Percentiles rank a stretch among this genome's conserved stretches.
phyloP scores from a whole-genome alignment of 1,284 basidiomycete genomes.

The Ceratobasidium sp. region DNA sequence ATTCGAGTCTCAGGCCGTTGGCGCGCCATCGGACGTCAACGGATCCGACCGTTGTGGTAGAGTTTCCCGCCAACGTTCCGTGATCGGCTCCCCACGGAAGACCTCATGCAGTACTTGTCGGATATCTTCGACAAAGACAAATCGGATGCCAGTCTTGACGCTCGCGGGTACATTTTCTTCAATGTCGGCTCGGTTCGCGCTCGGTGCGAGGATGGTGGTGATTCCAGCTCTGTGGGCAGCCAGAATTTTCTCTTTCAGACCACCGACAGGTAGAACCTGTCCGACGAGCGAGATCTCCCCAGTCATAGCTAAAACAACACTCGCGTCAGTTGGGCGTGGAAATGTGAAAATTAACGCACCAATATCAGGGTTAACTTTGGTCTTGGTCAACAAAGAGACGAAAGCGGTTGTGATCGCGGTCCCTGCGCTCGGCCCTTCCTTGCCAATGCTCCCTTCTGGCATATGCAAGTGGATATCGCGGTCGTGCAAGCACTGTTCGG shows the following conservation, averaged over 20 bases:
- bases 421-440: slow-evolving; percentile 97
- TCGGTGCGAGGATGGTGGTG: slow-evolving; percentile 88
- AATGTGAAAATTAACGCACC: slow-evolving; percentile 62
- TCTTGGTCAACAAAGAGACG: slow-evolving; percentile 89
- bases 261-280: slow-evolving; percentile 92
- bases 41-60: slow-evolving; percentile 45
- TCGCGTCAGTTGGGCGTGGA: slow-evolving; percentile 25
- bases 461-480: slow-evolving; percentile 93
- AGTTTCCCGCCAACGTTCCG: slow-evolving; percentile 75
- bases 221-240: slow-evolving; percentile 95
- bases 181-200: slow-evolving; percentile 88
- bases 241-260: slow-evolving; percentile 94
- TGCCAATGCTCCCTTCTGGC: slow-evolving; percentile 97
- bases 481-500: slow-evolving; percentile 83
- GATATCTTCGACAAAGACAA: slow-evolving; percentile 93
- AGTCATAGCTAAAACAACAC: slow-evolving; percentile 80
- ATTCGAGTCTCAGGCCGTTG: slow-evolving; percentile 3
- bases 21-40: slow-evolving; percentile 18
- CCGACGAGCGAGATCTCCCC: slow-evolving; percentile 94
- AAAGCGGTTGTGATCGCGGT: slow-evolving; percentile 93
- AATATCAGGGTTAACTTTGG: slow-evolving; percentile 83
- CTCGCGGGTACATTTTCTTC: slow-evolving; percentile 95
- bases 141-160: slow-evolving; percentile 91
- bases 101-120: slow-evolving; percentile 87
- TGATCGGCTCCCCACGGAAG: slow-evolving; percentile 71